phyloP scores from a whole-genome alignment of 257 asterid genomes.

The Leonotis leonurus region DNA sequence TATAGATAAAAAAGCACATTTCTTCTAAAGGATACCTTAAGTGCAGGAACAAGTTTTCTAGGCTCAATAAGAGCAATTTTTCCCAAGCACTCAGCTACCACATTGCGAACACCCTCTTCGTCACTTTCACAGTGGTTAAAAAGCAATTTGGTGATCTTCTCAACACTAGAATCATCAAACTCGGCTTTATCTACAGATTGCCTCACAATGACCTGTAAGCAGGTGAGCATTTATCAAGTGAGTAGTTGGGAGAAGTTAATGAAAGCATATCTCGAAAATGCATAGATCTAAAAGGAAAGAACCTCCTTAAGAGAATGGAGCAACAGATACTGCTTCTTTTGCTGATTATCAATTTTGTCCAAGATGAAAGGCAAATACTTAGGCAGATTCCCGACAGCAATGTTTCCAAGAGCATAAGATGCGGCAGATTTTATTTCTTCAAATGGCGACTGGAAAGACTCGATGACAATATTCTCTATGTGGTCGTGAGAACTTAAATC shows the following conservation, averaged over 20 bases:
- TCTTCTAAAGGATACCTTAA: constrained; percentile 49
- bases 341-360: constrained; percentile 97
- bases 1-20: not conserved
- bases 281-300: constrained; percentile 6
- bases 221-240: constrained; percentile 3
- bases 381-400: constrained; percentile 93
- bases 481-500: constrained; percentile 85
- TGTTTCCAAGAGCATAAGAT: constrained; percentile 96
- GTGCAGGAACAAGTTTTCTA: constrained; percentile 92
- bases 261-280: constrained; percentile 1
- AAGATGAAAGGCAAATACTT: constrained; percentile 89
- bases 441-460: constrained; percentile 93
- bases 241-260: not conserved
- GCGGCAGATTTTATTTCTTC: constrained; percentile 99
- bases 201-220: constrained; percentile 83
- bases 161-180: constrained; percentile 90
- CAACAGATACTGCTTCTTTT: constrained; percentile 93
- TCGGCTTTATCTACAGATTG: constrained; percentile 98
- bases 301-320: constrained; percentile 99
- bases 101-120: constrained; percentile 99
- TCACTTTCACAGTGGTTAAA: constrained; percentile 99
- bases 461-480: constrained; percentile 82
- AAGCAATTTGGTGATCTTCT: constrained; percentile 77
- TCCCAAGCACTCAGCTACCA: constrained; percentile 97
- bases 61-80: constrained; percentile 98